phyloP scores from a whole-genome alignment of 2,329 filamentous ascomycete genomes.

The Trichophyton simii region DNA sequence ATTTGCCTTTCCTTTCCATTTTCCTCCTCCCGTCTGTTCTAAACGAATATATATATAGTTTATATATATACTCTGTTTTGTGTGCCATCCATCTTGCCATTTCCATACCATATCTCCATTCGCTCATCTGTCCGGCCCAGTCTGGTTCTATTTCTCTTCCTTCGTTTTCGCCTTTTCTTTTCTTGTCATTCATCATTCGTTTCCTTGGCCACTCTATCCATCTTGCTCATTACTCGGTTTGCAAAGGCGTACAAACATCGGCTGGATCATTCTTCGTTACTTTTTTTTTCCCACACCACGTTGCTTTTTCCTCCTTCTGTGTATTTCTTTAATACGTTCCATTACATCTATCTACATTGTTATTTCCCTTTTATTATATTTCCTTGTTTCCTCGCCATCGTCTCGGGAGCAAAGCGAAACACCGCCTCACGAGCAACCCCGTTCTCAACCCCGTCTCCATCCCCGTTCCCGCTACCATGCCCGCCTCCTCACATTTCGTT shows the following conservation, averaged over 20 bases:
- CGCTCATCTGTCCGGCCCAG: no score
- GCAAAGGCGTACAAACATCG: conserved; percentile 1
- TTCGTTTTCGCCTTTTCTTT: not conserved
- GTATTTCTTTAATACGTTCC: not conserved
- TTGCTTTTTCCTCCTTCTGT: not conserved
- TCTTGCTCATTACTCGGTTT: not conserved
- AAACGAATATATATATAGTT: not conserved
- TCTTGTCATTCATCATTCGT: not conserved
- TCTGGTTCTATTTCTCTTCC: not conserved
- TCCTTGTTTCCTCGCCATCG: no score
- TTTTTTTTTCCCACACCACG: not conserved
- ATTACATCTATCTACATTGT: not conserved
- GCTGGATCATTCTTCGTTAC: not conserved
- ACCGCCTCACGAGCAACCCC: no score
- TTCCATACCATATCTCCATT: no score
- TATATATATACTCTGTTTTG: not conserved
- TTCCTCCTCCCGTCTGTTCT: not conserved
- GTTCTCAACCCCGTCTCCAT: no score
- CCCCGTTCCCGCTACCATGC: no score
- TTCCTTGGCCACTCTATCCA: not conserved
- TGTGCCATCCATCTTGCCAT: not conserved
- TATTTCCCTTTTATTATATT: no score
- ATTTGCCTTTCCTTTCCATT: not conserved
- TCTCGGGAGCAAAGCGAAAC: no score
- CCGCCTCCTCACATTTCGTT: no score